phyloP scores from a whole-genome alignment of 1,139 yeast species.

The Pichia sp. region DNA sequence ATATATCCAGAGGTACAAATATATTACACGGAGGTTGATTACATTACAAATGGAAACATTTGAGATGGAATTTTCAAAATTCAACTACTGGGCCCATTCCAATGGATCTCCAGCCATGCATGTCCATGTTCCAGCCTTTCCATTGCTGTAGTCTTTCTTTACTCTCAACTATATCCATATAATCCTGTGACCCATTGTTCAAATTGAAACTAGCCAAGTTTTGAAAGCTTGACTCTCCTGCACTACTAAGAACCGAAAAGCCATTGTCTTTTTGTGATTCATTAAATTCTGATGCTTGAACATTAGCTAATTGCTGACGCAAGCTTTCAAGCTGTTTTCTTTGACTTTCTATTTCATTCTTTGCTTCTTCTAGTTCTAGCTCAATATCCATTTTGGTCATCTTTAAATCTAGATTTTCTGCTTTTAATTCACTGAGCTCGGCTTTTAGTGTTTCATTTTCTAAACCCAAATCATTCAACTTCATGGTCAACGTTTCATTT shows the following conservation, averaged over 20 bases:
- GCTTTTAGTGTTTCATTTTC: slow-evolving; percentile 13
- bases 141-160: slow-evolving; percentile 39
- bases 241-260: neutral
- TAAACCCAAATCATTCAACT: slow-evolving; percentile 13
- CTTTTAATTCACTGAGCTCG: slow-evolving; percentile 12
- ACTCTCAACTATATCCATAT: slow-evolving; percentile 27
- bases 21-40: too few species aligned
- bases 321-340: slow-evolving; percentile 11
- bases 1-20: too few species aligned
- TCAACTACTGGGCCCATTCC: slow-evolving; percentile 56
- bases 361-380: slow-evolving; percentile 20
- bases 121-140: slow-evolving; percentile 83
- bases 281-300: slow-evolving; percentile 6
- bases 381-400: slow-evolving; percentile 22
- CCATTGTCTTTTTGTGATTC: slow-evolving; percentile 2
- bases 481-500: slow-evolving; percentile 15
- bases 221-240: slow-evolving; percentile 20
- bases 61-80: too few species aligned
- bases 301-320: slow-evolving; percentile 10
- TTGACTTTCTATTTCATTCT: slow-evolving; percentile 19
- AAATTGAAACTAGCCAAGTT: slow-evolving; percentile 20
- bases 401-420: slow-evolving; percentile 22
- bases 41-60: too few species aligned
- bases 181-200: slow-evolving; percentile 23
- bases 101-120: slow-evolving; percentile 68